Conservation (phyloP, 345 rosid species). For the Acer saccharum region DNA sequence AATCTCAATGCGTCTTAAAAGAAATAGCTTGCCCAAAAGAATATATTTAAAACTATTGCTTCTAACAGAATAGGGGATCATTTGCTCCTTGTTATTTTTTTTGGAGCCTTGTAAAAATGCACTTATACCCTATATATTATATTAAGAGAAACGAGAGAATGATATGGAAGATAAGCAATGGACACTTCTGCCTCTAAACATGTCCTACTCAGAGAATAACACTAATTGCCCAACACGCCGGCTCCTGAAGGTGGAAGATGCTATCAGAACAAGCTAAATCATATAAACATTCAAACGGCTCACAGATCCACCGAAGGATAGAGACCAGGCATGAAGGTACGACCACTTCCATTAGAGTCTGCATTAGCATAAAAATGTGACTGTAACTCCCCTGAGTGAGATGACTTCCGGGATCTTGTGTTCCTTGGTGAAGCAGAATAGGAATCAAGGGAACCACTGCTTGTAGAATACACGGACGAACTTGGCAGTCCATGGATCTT, state of each 20-base stretch:
- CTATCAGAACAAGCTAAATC: slow-evolving; percentile 6
- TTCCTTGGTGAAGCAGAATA: slow-evolving; percentile 60
- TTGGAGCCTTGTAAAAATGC: slow-evolving; percentile 35
- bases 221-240: slow-evolving; percentile 5
- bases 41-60: slow-evolving; percentile 19
- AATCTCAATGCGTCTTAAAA: background rate
- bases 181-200: slow-evolving; percentile 11
- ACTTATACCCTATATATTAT: slow-evolving; percentile 29
- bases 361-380: slow-evolving; percentile 52
- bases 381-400: slow-evolving; percentile 74
- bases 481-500: slow-evolving; percentile 76
- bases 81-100: slow-evolving; percentile 31
- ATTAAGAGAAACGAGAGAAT: slow-evolving; percentile 5
- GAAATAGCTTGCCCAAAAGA: slow-evolving; percentile 3
- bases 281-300: slow-evolving; percentile 13
- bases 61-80: slow-evolving; percentile 18
- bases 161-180: slow-evolving; percentile 12
- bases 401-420: slow-evolving; percentile 58
- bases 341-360: slow-evolving; percentile 68
- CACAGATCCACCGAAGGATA: slow-evolving; percentile 48
- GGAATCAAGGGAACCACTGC: slow-evolving; percentile 54
- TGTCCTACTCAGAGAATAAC: background rate
- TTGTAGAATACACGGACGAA: slow-evolving; percentile 53
- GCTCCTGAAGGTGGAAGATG: slow-evolving; percentile 16
- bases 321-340: slow-evolving; percentile 42